Evolutionary conservation across 176 grass and related monocot species (phyloP).

Genomic region (Cenchrus fungigraminus): DNA sequence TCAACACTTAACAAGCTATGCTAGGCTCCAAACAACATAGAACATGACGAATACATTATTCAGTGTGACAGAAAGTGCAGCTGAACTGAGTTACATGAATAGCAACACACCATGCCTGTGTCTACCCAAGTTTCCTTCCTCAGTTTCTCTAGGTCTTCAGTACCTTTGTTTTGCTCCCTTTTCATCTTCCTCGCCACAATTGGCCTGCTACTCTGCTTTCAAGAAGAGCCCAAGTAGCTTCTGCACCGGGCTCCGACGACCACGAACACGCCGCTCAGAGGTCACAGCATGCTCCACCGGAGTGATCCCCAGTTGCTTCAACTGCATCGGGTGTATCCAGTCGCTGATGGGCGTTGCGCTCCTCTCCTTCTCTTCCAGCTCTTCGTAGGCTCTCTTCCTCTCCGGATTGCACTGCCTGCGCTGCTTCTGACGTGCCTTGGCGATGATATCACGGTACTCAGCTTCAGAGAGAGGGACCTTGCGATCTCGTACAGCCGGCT

Average conservation of each 20-base stretch:
- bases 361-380: slow-evolving; percentile 25
- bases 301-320: not conserved
- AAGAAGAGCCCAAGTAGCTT: not conserved
- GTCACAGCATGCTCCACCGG: not conserved
- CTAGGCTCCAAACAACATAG: no score
- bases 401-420: not conserved
- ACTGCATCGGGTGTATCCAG: not conserved
- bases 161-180: not conserved
- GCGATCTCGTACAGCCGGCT: no score
- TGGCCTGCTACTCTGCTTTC: not conserved
- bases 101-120: no score
- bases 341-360: not conserved
- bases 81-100: no score
- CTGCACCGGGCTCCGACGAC: not conserved
- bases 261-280: not conserved
- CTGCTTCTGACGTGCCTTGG: not conserved
- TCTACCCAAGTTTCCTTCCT: no score
- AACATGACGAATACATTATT: no score
- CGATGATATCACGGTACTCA: not conserved
- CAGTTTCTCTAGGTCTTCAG: no score
- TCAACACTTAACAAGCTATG: not conserved
- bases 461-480: not conserved
- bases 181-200: not conserved
- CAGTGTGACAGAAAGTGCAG: no score
- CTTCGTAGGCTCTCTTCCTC: not conserved